Conservation (phyloP, 495 filamentous ascomycete species). For the Hypoxylon cercidicola region DNA sequence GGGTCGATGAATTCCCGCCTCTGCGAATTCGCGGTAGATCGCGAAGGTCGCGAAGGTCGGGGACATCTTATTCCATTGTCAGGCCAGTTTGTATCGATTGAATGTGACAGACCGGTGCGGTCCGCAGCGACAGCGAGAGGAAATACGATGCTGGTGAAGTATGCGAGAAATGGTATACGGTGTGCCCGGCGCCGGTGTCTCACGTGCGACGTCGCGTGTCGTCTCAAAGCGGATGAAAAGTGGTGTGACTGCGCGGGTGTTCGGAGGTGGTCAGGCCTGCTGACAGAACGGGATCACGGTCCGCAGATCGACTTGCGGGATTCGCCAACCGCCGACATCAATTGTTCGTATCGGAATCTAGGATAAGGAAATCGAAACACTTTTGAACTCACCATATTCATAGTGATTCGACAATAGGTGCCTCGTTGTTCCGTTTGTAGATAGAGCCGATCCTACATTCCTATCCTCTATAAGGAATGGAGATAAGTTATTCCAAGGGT, state of each 20-base stretch:
- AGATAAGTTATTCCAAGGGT: not conserved
- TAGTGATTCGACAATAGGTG: conserved; percentile 3
- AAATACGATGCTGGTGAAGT: conserved; percentile 4
- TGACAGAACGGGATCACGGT: conserved; percentile 28
- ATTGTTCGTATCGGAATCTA: conserved; percentile 12
- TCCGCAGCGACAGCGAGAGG: conserved; percentile 7
- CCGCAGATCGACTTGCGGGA: conserved; percentile 36
- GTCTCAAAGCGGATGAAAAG: conserved; percentile 21
- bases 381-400: conserved; percentile 9
- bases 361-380: conserved; percentile 4
- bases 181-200: conserved; percentile 24
- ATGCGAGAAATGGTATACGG: conserved; percentile 17
- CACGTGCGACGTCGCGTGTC: conserved; percentile 29
- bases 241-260: conserved; percentile 25
- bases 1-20: conserved; percentile 12
- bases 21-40: not conserved
- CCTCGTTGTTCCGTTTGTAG: conserved; percentile 7
- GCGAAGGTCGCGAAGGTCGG: not conserved
- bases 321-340: conserved; percentile 33
- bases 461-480: not conserved
- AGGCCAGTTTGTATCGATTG: not conserved
- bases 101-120: conserved; percentile 13
- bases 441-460: not conserved
- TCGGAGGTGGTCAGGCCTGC: conserved; percentile 36
- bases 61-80: not conserved